Base-by-base conservation (phyloP, 2,329 filamentous ascomycete species). In the Pyricularia grisea region DNA sequence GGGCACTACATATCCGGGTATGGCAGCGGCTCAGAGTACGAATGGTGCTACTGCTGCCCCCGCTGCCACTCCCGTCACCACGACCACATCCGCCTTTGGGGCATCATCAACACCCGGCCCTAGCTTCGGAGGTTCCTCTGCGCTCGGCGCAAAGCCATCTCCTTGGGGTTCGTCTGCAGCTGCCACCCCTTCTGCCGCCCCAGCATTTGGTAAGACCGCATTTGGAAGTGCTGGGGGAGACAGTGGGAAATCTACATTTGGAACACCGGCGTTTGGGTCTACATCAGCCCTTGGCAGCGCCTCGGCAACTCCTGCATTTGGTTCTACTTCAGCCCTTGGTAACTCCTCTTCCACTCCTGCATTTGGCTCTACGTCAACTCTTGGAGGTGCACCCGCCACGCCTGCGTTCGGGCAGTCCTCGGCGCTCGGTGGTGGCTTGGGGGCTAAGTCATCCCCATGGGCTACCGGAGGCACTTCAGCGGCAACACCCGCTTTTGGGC, bases 1-100 rank as follows among this genome's bases (percentile, higher is more conserved):
- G 73, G 89, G 89, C 3, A 88, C 87, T 7, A 86, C 87, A 0
- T 98, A 93, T 77, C 86, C 90, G 60, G 92, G 91, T 4, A 82
- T 97, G 72, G 81, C 84, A 60, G 81, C 79, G 64, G 81, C 81
- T 36, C 81, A 82, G 70, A 78, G 78, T 2, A 68, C 68, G 23
- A 33, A 6, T 30, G 58, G 66, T 1, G 50, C 69, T 12, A 27
- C 60, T 69, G 71, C 74, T 20, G 66, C 75, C 25, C 68, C 74
- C 9, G 71, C 77, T 1, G 73, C 77, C 10, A 79, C 78, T 60
- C 67, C 73, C 23, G 69, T 69, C 2, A 67, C 72, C 11, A 69
- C 75, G 27, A 72, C 72, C 1, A 69, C 77, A 1, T 77, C 82
- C 23, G 73, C 80, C 1, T 85, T 85, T 73, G 82, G 81, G 6